Conservation (phyloP, 352 stramenopile species). For the Phytophthora podocarpi region DNA sequence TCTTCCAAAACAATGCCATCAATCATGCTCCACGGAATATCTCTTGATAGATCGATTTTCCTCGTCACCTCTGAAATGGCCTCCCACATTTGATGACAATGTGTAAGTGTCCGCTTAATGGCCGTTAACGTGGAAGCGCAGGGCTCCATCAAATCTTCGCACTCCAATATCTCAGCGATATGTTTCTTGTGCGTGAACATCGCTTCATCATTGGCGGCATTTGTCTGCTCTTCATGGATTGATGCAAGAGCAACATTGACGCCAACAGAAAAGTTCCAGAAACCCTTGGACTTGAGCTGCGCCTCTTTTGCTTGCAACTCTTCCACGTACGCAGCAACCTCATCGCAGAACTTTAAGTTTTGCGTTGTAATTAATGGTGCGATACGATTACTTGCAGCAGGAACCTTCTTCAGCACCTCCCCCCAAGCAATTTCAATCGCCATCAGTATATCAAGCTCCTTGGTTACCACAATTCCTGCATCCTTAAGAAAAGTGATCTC, state of each 20-base stretch:
- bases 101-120: slow-evolving; percentile 81
- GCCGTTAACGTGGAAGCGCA: slow-evolving; percentile 69
- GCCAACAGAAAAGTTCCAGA: slow-evolving; percentile 68
- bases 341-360: slow-evolving; percentile 63
- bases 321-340: slow-evolving; percentile 87
- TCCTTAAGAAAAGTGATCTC: slow-evolving; percentile 73
- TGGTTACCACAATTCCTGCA: slow-evolving; percentile 53
- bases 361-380: slow-evolving; percentile 66
- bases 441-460: slow-evolving; percentile 60
- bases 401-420: slow-evolving; percentile 70
- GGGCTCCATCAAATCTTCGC: slow-evolving; percentile 87
- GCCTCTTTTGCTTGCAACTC: slow-evolving; percentile 68
- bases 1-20: slow-evolving; percentile 93
- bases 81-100: slow-evolving; percentile 87
- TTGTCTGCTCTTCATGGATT: slow-evolving; percentile 46
- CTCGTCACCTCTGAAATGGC: slow-evolving; percentile 85
- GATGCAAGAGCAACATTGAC: slow-evolving; percentile 43
- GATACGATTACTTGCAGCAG: slow-evolving; percentile 66
- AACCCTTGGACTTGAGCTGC: slow-evolving; percentile 54
- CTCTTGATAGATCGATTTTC: slow-evolving; percentile 89
- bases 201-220: slow-evolving; percentile 41
- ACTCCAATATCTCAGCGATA: slow-evolving; percentile 94
- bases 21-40: slow-evolving; percentile 92
- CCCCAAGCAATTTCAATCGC: slow-evolving; percentile 62
- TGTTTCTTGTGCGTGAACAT: slow-evolving; percentile 75